Base-by-base conservation (phyloP, 2,329 filamentous ascomycete genomes). In the Fusarium temperatum region DNA sequence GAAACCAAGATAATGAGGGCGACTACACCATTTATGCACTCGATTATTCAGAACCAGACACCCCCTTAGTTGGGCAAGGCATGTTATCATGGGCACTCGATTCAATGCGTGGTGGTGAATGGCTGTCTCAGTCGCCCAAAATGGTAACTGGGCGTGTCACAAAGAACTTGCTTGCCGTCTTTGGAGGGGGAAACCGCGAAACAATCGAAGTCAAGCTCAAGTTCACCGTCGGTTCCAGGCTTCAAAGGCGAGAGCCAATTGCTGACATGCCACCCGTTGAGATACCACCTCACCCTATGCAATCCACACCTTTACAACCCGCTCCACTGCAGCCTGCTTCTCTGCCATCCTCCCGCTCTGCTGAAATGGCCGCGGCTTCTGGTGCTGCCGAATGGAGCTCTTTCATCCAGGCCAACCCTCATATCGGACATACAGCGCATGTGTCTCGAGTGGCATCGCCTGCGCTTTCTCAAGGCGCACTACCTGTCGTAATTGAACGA, bases 21-120 rank as follows among this genome's bases (percentile, higher is more conserved):
- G 95, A 99, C 84, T 99, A 96, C 84, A 96, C 95, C n/a, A 91
- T 99, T 64, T 99, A 99, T 83, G 95, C 96, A 36, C 94, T 94
- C 85, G 96, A 99, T 82, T 98, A 96, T 82, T 98, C 96, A 18
- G 96, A 99, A 83, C 93, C 94, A 73, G 95, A 98, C 80, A 94
- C 92, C 24, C 96, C 97, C 60, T 88, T 98, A 63, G 96, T 98
- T 30, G 96, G 96, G 28, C 96, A 99, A 83, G 96, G 97, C 60
- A 94, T 98, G 91, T 87, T 99, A 26, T 98, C 96, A 42, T 93
- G 93, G 89, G 90, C 92, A 28, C 87, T 98, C 51, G 90, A 80
- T 79, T 80, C 83, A 6, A 78, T 84, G 73, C 76, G 77, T 32
- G 73, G 76, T 41, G 77, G 75, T 39, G 78, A 82, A 32, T 70